Evolutionary conservation across 73 alveolate species (phyloP).

Genomic region (Uronychia setigera): DNA sequence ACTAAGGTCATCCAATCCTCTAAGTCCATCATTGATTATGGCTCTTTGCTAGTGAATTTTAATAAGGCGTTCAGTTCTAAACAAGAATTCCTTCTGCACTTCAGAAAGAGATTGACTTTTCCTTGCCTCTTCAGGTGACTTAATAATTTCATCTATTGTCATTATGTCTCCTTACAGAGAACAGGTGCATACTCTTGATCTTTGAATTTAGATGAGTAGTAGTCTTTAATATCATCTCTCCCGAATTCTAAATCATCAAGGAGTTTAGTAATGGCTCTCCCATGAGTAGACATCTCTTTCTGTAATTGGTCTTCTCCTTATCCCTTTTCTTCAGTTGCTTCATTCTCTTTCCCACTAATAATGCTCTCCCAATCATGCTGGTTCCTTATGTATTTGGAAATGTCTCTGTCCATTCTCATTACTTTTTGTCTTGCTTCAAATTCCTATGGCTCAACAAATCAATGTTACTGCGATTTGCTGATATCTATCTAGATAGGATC

Average conservation of each 20-base stretch:
- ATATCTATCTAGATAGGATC: slow-evolving; percentile 51
- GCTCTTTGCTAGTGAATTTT: slow-evolving; percentile 52
- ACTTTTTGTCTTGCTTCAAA: slow-evolving; percentile 51
- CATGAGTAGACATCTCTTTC: background rate
- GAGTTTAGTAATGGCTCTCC: background rate
- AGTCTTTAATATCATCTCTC: slow-evolving; percentile 20
- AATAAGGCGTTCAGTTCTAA: slow-evolving; percentile 31
- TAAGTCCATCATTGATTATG: slow-evolving; percentile 61
- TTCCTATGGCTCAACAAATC: slow-evolving; percentile 8
- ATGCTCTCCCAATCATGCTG: slow-evolving; percentile 26
- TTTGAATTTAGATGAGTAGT: background rate
- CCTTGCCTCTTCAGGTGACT: background rate
- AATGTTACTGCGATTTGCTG: slow-evolving; percentile 33
- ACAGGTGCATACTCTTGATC: slow-evolving; percentile 52
- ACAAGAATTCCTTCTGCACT: slow-evolving; percentile 32
- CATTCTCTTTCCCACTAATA: background rate
- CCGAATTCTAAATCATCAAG: slow-evolving; percentile 13
- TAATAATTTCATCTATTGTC: slow-evolving; percentile 30
- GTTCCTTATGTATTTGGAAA: slow-evolving; percentile 31
- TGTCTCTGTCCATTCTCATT: slow-evolving; percentile 53
- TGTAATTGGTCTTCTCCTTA: background rate
- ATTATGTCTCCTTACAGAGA: slow-evolving; percentile 11
- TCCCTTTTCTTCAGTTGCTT: background rate
- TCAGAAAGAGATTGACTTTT: slow-evolving; percentile 21
- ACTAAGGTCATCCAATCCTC: slow-evolving; percentile 25